These are phyloP conservation scores for Syncephalastrum monosporum DNA, from an alignment of 371 early-diverging fungal species.

Conservation along the genomic window DNA sequence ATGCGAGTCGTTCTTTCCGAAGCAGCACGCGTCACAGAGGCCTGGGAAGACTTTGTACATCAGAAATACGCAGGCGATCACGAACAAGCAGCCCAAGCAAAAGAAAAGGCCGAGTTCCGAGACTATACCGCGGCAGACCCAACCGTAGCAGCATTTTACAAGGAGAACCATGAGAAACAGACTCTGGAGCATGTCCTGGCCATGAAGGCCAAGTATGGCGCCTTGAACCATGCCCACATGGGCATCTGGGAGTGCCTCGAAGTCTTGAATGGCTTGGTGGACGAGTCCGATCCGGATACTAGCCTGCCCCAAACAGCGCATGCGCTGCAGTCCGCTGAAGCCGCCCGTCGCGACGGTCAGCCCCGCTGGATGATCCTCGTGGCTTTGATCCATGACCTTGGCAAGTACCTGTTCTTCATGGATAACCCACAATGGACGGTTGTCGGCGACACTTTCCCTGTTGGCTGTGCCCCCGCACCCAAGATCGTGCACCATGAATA, in stretches of 20 bases:
- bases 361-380: constrained; percentile 56
- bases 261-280: constrained; percentile 46
- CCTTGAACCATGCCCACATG: constrained; percentile 33
- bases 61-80: neutral
- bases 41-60: constrained; percentile 7
- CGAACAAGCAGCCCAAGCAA: neutral
- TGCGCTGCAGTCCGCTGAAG: constrained; percentile 59
- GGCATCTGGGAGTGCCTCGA: constrained; percentile 58
- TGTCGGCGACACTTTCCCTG: constrained; percentile 15
- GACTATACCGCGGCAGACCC: constrained; percentile 32
- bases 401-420: constrained; percentile 50
- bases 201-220: constrained; percentile 28
- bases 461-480: constrained; percentile 12
- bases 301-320: constrained; percentile 51
- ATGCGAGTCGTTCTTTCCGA: constrained; percentile 3
- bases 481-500: constrained; percentile 48
- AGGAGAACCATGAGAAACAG: constrained; percentile 45
- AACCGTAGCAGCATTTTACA: constrained; percentile 29
- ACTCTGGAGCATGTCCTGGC: constrained; percentile 35
- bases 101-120: constrained; percentile 16
- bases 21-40: constrained; percentile 7
- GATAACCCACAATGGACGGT: constrained; percentile 60
- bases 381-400: constrained; percentile 58
- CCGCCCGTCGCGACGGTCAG: constrained; percentile 47
- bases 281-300: constrained; percentile 54